Conservation (phyloP, 2,329 filamentous ascomycete genomes). For the Exophiala calicioides region DNA sequence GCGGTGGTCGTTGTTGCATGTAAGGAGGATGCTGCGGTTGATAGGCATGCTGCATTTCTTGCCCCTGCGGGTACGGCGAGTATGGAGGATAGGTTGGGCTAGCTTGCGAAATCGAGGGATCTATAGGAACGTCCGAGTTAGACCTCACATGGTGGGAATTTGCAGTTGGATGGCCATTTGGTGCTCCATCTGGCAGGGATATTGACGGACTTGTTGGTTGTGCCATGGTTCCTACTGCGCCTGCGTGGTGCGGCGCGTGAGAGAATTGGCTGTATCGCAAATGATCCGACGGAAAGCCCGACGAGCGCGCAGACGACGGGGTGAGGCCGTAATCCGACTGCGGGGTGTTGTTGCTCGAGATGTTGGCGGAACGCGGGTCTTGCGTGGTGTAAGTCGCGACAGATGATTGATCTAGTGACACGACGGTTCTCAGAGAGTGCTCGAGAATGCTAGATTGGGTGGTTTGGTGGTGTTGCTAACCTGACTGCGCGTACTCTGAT, state of each 20-base stretch:
- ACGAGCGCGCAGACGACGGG: constrained; percentile 73
- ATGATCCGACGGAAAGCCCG: constrained; percentile 78
- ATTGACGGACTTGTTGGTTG: constrained; percentile 98
- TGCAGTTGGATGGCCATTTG: constrained; percentile 68
- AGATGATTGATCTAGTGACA: constrained; percentile 80
- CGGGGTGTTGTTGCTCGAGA: constrained; percentile 77
- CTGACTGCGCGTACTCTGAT: constrained; percentile 81
- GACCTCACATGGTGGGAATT: constrained; percentile 68
- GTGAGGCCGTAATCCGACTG: constrained; percentile 86
- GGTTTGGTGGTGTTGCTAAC: constrained; percentile 73
- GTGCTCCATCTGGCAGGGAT: constrained; percentile 76
- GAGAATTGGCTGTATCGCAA: constrained; percentile 75
- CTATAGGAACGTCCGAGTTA: constrained; percentile 98
- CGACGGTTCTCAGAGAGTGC: constrained; percentile 26
- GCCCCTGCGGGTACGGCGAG: constrained; percentile 80
- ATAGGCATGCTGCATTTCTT: constrained; percentile 71
- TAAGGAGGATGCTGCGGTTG: constrained; percentile 41
- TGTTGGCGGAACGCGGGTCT: constrained; percentile 72
- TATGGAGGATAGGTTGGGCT: constrained; percentile 90
- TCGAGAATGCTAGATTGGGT: constrained; percentile 54
- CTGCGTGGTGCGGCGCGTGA: constrained; percentile 69
- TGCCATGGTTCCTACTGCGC: constrained; percentile 87
- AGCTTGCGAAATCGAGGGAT: constrained; percentile 92
- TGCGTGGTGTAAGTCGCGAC: constrained; percentile 84
- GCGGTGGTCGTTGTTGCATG: constrained; percentile 46